A percentile compares a stretch with the other conserved stretches of the same genome.
These are phyloP conservation scores for Nannizziopsis arthrosporioides DNA, from an alignment of 2,329 filamentous ascomycete species.

Conservation along the genomic window DNA sequence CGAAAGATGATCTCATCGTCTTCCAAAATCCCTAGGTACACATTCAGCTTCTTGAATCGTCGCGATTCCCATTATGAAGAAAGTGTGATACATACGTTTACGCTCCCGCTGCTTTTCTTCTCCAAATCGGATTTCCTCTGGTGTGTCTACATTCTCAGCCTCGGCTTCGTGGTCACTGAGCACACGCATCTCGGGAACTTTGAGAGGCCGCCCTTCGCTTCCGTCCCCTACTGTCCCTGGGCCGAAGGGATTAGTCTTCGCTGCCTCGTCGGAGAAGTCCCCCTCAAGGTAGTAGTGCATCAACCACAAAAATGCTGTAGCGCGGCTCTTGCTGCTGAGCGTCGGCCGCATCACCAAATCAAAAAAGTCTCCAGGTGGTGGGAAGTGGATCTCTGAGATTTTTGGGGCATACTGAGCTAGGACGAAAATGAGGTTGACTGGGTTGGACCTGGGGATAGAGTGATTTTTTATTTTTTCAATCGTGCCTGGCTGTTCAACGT, in stretches of 20 bases:
- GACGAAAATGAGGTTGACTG: slow-evolving; percentile 93
- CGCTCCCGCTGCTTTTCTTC: slow-evolving; percentile 39
- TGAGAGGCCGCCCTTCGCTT: slow-evolving; percentile 34
- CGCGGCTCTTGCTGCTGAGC: slow-evolving; percentile 68
- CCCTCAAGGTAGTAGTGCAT: slow-evolving; percentile 99
- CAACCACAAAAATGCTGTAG: slow-evolving; percentile 84
- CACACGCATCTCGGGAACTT: slow-evolving; percentile 38
- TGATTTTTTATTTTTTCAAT: slow-evolving; percentile 67
- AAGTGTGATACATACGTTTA: slow-evolving; percentile 27
- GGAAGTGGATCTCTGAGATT: slow-evolving; percentile 87
- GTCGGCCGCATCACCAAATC: slow-evolving; percentile 89
- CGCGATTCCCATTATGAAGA: background rate
- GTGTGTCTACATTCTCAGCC: slow-evolving; percentile 40
- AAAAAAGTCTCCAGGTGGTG: slow-evolving; percentile 76
- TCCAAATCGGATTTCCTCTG: slow-evolving; percentile 38
- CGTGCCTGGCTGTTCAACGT: slow-evolving; percentile 70
- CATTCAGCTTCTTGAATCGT: slow-evolving; percentile 5
- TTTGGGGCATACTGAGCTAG: slow-evolving; percentile 82
- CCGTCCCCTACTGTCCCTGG: slow-evolving; percentile 35
- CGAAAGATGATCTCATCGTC: slow-evolving; percentile 37
- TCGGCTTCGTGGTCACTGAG: slow-evolving; percentile 41
- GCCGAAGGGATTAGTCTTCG: slow-evolving; percentile 83
- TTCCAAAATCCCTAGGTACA: slow-evolving; percentile 33
- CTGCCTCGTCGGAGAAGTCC: slow-evolving; percentile 80
- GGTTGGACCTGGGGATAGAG: slow-evolving; percentile 71